Conservation (phyloP, 2,329 filamentous ascomycete genomes). For the Calonectria crousiana region DNA sequence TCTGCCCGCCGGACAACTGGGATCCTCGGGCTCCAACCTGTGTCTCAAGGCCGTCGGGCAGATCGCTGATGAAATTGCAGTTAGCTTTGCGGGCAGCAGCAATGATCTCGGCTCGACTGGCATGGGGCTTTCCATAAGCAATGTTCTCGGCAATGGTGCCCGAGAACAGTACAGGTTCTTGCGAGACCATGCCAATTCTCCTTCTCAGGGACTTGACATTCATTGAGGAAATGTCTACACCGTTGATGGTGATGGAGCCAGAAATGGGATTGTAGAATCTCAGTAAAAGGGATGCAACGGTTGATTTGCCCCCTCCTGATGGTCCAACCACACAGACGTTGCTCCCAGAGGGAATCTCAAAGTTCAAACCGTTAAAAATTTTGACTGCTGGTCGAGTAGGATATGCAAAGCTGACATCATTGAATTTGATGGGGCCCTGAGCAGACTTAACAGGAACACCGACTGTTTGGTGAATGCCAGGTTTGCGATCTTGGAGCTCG, state of each 20-base stretch:
- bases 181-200: constrained; percentile 93
- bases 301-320: constrained; percentile 96
- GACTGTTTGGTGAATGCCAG: constrained; percentile 87
- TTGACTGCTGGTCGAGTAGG: constrained; percentile 91
- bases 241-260: constrained; percentile 86
- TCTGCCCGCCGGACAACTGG: constrained; percentile 95
- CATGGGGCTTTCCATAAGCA: constrained; percentile 86
- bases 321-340: constrained; percentile 98
- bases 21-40: constrained; percentile 92
- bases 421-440: constrained; percentile 89
- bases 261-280: constrained; percentile 89
- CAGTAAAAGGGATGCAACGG: constrained; percentile 89
- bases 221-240: constrained; percentile 84
- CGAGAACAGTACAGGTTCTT: constrained; percentile 94
- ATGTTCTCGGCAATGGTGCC: constrained; percentile 91
- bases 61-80: constrained; percentile 96
- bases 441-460: constrained; percentile 85
- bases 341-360: constrained; percentile 91
- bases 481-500: constrained; percentile 91
- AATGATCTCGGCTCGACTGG: constrained; percentile 84
- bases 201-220: constrained; percentile 94
- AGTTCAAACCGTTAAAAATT: constrained; percentile 91
- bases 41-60: constrained; percentile 95
- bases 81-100: constrained; percentile 91
- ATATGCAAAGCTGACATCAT: constrained; percentile 89